Conservation (phyloP, 192 early-diverging fungal species). For the Dispira simplex region DNA sequence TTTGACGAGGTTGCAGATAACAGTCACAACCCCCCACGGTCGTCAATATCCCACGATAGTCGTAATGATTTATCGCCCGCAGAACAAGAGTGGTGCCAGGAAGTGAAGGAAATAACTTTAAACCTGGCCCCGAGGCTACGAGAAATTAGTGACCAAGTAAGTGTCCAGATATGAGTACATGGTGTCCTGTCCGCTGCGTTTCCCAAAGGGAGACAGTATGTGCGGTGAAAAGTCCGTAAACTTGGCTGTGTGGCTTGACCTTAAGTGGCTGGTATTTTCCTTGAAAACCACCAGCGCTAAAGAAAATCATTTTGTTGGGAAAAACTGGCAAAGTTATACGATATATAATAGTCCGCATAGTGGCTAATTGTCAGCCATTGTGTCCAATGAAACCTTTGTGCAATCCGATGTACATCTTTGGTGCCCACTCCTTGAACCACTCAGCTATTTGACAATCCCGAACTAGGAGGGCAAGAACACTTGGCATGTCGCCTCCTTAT, state of each 20-base stretch:
- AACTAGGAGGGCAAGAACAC: conserved; percentile 34
- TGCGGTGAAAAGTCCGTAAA: neutral
- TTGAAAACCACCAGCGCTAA: neutral
- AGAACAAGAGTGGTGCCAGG: neutral
- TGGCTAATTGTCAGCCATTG: no score
- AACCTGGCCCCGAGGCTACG: neutral
- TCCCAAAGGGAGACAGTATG: neutral
- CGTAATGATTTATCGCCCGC: neutral
- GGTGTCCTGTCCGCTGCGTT: neutral
- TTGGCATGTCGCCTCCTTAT: conserved; percentile 45
- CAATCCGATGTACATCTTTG: neutral
- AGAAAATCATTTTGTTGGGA: neutral
- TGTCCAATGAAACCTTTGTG: neutral
- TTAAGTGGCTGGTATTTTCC: neutral
- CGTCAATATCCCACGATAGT: no score
- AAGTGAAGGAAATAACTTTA: neutral
- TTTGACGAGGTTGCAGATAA: no score
- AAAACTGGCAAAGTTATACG: no score
- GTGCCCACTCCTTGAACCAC: neutral
- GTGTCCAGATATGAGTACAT: neutral
- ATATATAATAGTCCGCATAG: no score
- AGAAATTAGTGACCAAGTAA: neutral
- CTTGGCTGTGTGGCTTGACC: neutral
- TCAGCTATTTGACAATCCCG: conserved; percentile 27
- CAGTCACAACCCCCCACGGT: no score